These are phyloP conservation scores for Metschnikowia henanensis DNA, from an alignment of 805 yeast genomes.

Conservation along the genomic window DNA sequence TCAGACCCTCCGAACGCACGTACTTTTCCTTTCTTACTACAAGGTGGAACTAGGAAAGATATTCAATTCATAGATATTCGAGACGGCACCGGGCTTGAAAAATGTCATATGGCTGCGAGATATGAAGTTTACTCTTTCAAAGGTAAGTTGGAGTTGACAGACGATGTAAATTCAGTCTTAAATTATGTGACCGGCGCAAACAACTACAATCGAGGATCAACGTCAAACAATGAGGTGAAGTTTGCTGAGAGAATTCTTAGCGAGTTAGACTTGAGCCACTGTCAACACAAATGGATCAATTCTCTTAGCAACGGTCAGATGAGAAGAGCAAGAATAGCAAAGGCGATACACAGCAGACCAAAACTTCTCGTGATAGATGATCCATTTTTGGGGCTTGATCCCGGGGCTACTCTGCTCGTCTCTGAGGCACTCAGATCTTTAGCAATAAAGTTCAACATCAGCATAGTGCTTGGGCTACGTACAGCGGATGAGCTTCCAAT, in stretches of 20 bases:
- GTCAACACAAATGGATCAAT: conserved; percentile 76
- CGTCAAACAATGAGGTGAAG: conserved; percentile 27
- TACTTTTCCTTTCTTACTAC: conserved; percentile 50
- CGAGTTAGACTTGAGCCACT: conserved; percentile 52
- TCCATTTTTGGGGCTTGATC: conserved; percentile 90
- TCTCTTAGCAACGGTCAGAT: conserved; percentile 93
- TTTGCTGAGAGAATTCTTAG: conserved; percentile 45
- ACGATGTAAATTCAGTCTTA: conserved; percentile 64
- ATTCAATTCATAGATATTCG: conserved; percentile 36
- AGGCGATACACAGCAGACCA: conserved; percentile 66
- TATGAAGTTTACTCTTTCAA: conserved; percentile 74
- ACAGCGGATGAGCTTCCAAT: conserved; percentile 72
- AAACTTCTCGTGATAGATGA: conserved; percentile 76
- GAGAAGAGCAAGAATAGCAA: conserved; percentile 85
- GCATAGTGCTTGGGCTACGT: conserved; percentile 73
- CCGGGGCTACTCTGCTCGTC: conserved; percentile 61
- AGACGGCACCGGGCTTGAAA: conserved; percentile 37
- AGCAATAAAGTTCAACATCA: conserved; percentile 41
- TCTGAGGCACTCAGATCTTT: conserved; percentile 47
- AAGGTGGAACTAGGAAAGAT: conserved; percentile 27
- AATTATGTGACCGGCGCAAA: conserved; percentile 57
- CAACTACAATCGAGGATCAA: conserved; percentile 44
- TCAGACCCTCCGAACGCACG: conserved; percentile 55
- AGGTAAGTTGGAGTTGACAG: conserved; percentile 55
- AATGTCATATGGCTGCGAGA: conserved; percentile 82